Percentiles rank a stretch among this genome's conserved stretches.
Conservation (phyloP, 805 yeast species). For the Saturnispora mendoncae region DNA sequence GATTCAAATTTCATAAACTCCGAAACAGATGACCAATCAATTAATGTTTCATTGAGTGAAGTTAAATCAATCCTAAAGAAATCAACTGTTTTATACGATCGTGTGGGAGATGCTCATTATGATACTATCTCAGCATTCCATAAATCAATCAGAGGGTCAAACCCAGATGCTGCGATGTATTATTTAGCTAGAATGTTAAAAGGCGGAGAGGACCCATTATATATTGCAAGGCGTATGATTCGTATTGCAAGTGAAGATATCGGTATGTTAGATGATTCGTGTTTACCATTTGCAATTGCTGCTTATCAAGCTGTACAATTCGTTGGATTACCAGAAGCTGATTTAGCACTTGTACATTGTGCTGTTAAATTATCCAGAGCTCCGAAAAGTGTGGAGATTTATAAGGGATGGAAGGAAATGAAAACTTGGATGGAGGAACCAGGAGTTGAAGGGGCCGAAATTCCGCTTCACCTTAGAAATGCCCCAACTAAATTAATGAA, state of each 20-base stretch:
- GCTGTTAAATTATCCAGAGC: constrained; percentile 85
- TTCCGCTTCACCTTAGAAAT: constrained; percentile 79
- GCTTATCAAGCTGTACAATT: constrained; percentile 81
- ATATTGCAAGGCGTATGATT: constrained; percentile 83
- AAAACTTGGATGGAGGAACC: constrained; percentile 54
- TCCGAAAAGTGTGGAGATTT: constrained; percentile 76
- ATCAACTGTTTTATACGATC: constrained; percentile 62
- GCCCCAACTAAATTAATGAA: constrained; percentile 92
- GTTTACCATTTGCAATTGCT: constrained; percentile 80
- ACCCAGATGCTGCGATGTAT: constrained; percentile 83
- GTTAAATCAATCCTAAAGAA: constrained; percentile 38
- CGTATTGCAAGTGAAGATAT: constrained; percentile 93
- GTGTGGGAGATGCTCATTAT: constrained; percentile 86
- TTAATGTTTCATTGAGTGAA: constrained; percentile 32
- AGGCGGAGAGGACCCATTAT: constrained; percentile 92
- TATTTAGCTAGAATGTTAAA: constrained; percentile 81
- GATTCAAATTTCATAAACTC: constrained; percentile 40
- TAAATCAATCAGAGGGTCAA: constrained; percentile 81
- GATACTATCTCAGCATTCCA: constrained; percentile 95
- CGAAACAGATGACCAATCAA: constrained; percentile 5
- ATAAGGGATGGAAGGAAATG: constrained; percentile 69
- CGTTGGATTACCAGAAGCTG: constrained; percentile 93
- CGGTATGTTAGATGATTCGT: constrained; percentile 74
- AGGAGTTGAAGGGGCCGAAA: constrained; percentile 49
- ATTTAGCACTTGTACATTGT: constrained; percentile 81